Evolutionary conservation across 1,284 basidiomycete species (phyloP).

Genomic region (Papiliotrema flavescens): DNA sequence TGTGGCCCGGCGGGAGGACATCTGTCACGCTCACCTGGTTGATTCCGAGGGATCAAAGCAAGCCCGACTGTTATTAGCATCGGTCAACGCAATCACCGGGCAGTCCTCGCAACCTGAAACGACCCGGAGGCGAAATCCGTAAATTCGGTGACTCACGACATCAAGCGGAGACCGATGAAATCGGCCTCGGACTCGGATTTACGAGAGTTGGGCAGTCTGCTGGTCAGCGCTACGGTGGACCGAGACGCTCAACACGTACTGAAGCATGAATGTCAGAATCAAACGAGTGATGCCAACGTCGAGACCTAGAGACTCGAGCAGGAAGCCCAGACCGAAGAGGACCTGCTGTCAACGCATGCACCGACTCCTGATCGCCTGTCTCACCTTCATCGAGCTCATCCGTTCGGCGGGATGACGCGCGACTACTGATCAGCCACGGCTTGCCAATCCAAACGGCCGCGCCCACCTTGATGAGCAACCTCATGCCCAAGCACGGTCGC

Average conservation of each 20-base stretch:
- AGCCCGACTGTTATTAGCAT: slow-evolving; percentile 19
- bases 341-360: slow-evolving; percentile 37
- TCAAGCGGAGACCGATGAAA: slow-evolving; percentile 67
- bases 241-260: slow-evolving; percentile 35
- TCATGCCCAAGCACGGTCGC: slow-evolving; percentile 87
- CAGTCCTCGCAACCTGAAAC: background rate
- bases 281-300: slow-evolving; percentile 55
- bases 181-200: slow-evolving; percentile 79
- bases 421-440: slow-evolving; percentile 51
- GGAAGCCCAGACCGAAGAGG: slow-evolving; percentile 53
- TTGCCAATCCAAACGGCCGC: slow-evolving; percentile 11
- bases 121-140: background rate
- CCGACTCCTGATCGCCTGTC: background rate
- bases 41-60: slow-evolving; percentile 55
- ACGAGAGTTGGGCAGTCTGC: slow-evolving; percentile 73
- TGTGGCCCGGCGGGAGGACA: background rate
- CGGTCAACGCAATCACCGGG: background rate
- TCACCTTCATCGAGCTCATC: slow-evolving; percentile 59
- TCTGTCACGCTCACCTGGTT: slow-evolving; percentile 56
- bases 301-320: slow-evolving; percentile 59
- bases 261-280: slow-evolving; percentile 59
- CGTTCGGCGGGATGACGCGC: slow-evolving; percentile 72
- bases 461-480: slow-evolving; percentile 74
- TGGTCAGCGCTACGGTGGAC: background rate
- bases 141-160: slow-evolving; percentile 51